Evolutionary conservation across 2,329 filamentous ascomycete species (phyloP).

Genomic region (Neospermospora avenae): DNA sequence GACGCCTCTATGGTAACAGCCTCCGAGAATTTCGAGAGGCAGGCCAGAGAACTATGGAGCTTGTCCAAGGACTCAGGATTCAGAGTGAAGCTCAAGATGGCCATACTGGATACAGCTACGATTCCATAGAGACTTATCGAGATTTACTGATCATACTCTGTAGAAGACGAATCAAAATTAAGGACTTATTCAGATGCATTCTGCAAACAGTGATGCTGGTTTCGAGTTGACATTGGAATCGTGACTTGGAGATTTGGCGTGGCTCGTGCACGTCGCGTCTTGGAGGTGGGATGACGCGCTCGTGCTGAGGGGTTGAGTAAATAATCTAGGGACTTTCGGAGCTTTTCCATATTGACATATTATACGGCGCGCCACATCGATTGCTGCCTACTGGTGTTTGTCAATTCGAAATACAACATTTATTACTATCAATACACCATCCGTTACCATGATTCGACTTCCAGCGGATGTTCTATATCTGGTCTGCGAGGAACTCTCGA

Average conservation of each 20-base stretch:
- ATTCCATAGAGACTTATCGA: neutral
- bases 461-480: constrained; percentile 14
- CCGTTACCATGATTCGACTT: constrained; percentile 12
- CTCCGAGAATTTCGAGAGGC: constrained; percentile 76
- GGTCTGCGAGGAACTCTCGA: constrained; percentile 52
- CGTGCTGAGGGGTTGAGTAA: constrained; percentile 1
- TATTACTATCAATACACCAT: neutral
- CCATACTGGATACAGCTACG: constrained; percentile 41
- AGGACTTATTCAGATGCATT: neutral
- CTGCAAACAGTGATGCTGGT: neutral
- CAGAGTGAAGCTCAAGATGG: constrained; percentile 68
- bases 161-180: neutral
- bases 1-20: constrained; percentile 65
- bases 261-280: constrained; percentile 7
- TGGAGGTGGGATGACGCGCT: constrained; percentile 7
- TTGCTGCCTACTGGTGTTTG: neutral
- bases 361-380: neutral
- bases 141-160: neutral
- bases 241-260: constrained; percentile 3
- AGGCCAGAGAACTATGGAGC: constrained; percentile 70
- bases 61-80: constrained; percentile 68
- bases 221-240: neutral
- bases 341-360: constrained; percentile 11
- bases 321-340: constrained; percentile 8
- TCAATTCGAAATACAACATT: neutral